Evolutionary conservation across 768 basidiomycete genomes (phyloP).

Genomic region (Kondoa malvinella): DNA sequence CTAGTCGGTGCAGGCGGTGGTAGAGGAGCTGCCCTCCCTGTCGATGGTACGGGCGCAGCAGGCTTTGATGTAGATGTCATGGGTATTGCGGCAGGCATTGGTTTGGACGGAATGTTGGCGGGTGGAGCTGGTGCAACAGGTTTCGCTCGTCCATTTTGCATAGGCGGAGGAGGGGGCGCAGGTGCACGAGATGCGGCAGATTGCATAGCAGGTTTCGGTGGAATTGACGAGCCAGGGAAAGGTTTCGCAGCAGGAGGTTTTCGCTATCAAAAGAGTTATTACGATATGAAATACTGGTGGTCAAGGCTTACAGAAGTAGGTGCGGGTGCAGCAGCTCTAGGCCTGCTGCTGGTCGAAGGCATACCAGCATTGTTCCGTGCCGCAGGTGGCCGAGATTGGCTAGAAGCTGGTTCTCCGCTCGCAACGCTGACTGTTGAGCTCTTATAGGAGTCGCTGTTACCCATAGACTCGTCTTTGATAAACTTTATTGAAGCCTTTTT

Average conservation of each 20-base stretch:
- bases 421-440: constrained; percentile 74
- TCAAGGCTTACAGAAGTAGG: constrained; percentile 38
- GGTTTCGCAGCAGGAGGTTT: constrained; percentile 10
- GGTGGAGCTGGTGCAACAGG: constrained; percentile 4
- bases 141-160: background rate
- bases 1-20: constrained; percentile 30
- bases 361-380: too few relatives aligned
- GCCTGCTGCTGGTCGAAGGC: too few relatives aligned
- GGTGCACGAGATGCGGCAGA: constrained; percentile 27
- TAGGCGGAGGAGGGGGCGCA: constrained; percentile 27
- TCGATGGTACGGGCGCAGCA: background rate
- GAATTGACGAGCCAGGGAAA: constrained; percentile 10
- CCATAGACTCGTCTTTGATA: constrained; percentile 69
- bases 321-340: constrained; percentile 21
- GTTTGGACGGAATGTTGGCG: constrained; percentile 5
- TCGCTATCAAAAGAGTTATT: background rate
- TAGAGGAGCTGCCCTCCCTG: constrained; percentile 21
- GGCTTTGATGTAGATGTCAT: background rate
- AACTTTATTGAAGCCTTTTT: constrained; percentile 76
- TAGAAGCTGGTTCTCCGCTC: constrained; percentile 68
- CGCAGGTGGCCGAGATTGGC: constrained; percentile 64
- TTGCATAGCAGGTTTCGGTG: constrained; percentile 32
- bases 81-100: background rate
- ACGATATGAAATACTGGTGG: constrained; percentile 52
- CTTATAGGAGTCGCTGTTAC: constrained; percentile 72